Evolutionary conservation across 371 early-diverging fungal species (phyloP).

Genomic region (Mucor velutinosus): DNA sequence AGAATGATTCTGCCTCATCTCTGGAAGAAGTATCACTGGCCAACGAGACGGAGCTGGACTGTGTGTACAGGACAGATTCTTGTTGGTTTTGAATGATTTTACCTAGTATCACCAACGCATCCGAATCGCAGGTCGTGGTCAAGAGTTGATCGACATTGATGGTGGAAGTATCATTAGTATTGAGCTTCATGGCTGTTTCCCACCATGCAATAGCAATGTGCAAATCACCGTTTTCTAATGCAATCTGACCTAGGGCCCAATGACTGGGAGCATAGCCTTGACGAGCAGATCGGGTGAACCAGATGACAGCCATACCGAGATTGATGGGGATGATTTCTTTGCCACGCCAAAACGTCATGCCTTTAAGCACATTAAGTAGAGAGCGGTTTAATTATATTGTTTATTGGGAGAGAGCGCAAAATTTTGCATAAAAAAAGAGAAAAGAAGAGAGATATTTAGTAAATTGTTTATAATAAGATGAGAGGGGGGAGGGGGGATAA

Average conservation of each 20-base stretch:
- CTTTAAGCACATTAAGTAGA: neutral
- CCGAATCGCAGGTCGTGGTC: conserved; percentile 32
- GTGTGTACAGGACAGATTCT: neutral
- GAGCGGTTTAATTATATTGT: conserved; percentile 4
- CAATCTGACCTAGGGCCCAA: conserved; percentile 47
- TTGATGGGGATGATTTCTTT: conserved; percentile 27
- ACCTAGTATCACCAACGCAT: conserved; percentile 37
- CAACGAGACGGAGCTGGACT: neutral
- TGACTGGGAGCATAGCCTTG: conserved; percentile 36
- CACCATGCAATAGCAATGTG: conserved; percentile 43
- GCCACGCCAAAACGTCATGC: conserved; percentile 37
- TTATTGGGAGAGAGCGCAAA: neutral
- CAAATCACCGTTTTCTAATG: conserved; percentile 37
- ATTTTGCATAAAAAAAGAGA: conserved; percentile 6
- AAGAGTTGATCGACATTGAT: conserved; percentile 29
- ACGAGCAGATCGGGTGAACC: conserved; percentile 38
- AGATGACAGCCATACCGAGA: conserved; percentile 36
- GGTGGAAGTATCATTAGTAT: conserved; percentile 10
- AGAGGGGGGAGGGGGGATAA: neutral
- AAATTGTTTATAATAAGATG: neutral
- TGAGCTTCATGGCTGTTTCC: conserved; percentile 31
- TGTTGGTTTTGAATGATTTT: conserved; percentile 27
- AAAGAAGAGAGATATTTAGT: conserved; percentile 14
- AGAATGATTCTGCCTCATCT: conserved; percentile 9
- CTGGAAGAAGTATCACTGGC: neutral